Conservation (phyloP, 768 basidiomycete species). For the Royoungia palumana region DNA sequence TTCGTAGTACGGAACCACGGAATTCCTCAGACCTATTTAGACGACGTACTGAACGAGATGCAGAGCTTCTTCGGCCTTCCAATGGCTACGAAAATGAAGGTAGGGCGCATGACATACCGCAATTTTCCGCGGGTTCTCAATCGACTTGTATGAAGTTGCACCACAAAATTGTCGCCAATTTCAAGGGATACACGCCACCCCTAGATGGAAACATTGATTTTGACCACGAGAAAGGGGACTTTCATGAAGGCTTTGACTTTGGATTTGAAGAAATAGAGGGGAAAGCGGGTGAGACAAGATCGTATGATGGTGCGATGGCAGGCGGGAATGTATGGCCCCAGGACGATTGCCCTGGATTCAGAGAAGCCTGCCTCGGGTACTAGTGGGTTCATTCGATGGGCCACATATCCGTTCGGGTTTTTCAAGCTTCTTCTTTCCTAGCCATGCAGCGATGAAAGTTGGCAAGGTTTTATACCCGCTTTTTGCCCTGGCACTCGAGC, state of each 20-base stretch:
- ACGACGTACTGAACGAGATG: constrained; percentile 43
- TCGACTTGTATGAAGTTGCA: constrained; percentile 48
- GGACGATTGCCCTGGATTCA: constrained; percentile 56
- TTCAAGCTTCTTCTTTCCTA: constrained; percentile 22
- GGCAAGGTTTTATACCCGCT: constrained; percentile 63
- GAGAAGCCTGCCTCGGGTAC: constrained; percentile 55
- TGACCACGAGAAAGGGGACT: constrained; percentile 64
- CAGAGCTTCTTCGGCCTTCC: constrained; percentile 68
- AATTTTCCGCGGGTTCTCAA: too few relatives aligned
- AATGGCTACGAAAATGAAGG: constrained; percentile 62
- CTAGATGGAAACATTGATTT: constrained; percentile 75
- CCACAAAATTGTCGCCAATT: constrained; percentile 62
- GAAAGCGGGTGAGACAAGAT: constrained; percentile 21
- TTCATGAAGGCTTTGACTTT: constrained; percentile 90
- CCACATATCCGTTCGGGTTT: too few relatives aligned
- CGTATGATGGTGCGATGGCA: constrained; percentile 55
- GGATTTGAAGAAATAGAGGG: constrained; percentile 59
- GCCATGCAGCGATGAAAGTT: constrained; percentile 50
- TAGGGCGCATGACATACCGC: constrained; percentile 15
- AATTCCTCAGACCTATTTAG: constrained; percentile 52
- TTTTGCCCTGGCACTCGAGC: constrained; percentile 63
- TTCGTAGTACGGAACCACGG: constrained; percentile 72
- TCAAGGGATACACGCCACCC: constrained; percentile 73
- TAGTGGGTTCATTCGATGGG: constrained; percentile 46
- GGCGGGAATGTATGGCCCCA: constrained; percentile 80